Percentiles rank a stretch among this genome's conserved stretches.
Conservation (phyloP, 2,329 filamentous ascomycete species). For the Rugonectria rugulosa region DNA sequence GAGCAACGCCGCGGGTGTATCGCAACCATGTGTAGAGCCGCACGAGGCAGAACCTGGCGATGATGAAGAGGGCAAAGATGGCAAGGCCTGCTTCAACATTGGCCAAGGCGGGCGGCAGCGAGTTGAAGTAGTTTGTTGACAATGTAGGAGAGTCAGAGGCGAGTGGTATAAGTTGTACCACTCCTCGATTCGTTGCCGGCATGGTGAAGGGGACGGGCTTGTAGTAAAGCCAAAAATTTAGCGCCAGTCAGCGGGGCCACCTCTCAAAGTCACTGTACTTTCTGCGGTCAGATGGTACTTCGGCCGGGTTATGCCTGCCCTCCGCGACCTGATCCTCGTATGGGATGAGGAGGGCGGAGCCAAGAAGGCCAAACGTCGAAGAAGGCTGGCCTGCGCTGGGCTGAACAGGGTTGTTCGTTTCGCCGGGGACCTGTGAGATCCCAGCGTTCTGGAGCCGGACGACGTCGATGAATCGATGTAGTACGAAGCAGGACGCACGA, state of each 20-base stretch:
- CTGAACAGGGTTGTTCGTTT: conserved; percentile 35
- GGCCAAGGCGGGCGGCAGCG: conserved; percentile 40
- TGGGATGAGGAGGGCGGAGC: conserved; percentile 41
- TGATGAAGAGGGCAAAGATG: conserved; percentile 46
- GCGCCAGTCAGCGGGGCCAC: conserved; percentile 43
- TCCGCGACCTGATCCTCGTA: conserved; percentile 39
- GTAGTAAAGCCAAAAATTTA: conserved; percentile 40
- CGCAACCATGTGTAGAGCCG: conserved; percentile 39
- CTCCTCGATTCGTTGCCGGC: conserved; percentile 43
- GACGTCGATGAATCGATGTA: conserved; percentile 9
- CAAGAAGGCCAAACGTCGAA: conserved; percentile 24
- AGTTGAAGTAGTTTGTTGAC: conserved; percentile 41
- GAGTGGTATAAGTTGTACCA: conserved; percentile 42
- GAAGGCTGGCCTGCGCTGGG: conserved; percentile 31
- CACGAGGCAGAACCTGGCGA: conserved; percentile 42
- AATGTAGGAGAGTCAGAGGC: conserved; percentile 34
- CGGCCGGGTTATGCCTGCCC: conserved; percentile 40
- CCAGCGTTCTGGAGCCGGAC: conserved; percentile 1
- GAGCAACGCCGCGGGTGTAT: conserved; percentile 32
- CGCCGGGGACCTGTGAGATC: conserved; percentile 27
- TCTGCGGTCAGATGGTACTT: conserved; percentile 45
- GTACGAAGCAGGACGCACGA: no score
- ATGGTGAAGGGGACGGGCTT: conserved; percentile 39
- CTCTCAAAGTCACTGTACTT: conserved; percentile 44
- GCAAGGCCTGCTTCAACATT: conserved; percentile 41